Percentiles rank a stretch among this genome's conserved stretches.
phyloP scores from a whole-genome alignment of 192 early-diverging fungal species.

The Rhizophlyctis rosea region DNA sequence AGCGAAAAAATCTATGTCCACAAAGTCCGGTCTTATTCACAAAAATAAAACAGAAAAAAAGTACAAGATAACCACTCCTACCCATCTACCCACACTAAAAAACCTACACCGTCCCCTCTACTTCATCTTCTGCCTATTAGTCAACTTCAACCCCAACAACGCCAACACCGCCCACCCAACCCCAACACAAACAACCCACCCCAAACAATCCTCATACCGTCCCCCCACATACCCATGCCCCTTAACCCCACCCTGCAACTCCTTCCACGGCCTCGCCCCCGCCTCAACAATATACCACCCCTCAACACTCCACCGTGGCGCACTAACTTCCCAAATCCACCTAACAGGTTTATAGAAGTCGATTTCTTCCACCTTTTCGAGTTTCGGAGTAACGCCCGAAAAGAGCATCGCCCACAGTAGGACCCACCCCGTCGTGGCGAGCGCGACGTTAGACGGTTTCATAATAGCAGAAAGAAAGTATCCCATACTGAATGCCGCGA shows the following conservation, averaged over 20 bases:
- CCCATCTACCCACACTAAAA: too few species aligned
- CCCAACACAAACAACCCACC: constrained; percentile 37
- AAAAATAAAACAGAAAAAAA: too few species aligned
- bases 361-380: constrained; percentile 37
- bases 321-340: constrained; percentile 58
- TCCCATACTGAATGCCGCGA: constrained; percentile 54
- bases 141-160: constrained; percentile 52
- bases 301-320: constrained; percentile 61
- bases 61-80: too few species aligned
- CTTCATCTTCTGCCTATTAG: constrained; percentile 49
- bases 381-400: constrained; percentile 52
- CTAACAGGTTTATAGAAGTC: constrained; percentile 24
- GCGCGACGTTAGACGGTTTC: constrained; percentile 30
- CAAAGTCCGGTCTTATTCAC: too few species aligned
- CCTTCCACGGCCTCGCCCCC: constrained; percentile 13
- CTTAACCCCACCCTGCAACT: constrained; percentile 12
- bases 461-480: constrained; percentile 56
- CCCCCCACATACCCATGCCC: constrained; percentile 38
- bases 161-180: constrained; percentile 53
- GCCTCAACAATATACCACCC: constrained; percentile 55
- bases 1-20: too few species aligned
- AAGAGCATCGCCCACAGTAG: constrained; percentile 56
- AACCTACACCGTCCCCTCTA: too few species aligned
- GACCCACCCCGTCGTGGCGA: constrained; percentile 58
- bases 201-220: constrained; percentile 41